Conservation (phyloP, 805 yeast species). For the Metschnikowia kunwiensis region DNA sequence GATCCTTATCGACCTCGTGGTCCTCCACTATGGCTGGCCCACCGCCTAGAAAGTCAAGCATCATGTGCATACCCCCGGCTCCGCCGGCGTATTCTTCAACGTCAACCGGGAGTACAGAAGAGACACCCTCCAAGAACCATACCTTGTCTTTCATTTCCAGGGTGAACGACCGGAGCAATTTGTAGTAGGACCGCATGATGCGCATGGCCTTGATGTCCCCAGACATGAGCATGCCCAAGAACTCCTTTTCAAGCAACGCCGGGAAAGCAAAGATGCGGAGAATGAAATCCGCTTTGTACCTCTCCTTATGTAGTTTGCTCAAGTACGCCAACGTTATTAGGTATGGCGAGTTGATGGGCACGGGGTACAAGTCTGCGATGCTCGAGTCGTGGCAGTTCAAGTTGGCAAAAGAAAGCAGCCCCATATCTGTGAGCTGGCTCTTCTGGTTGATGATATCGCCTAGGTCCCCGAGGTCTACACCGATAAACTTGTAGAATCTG, state of each 20-base stretch:
- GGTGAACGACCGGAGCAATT: slow-evolving; percentile 74
- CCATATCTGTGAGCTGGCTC: slow-evolving; percentile 22
- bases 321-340: slow-evolving; percentile 81
- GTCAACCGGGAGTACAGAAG: slow-evolving; percentile 84
- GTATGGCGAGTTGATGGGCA: slow-evolving; percentile 78
- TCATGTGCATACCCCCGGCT: slow-evolving; percentile 86
- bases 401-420: slow-evolving; percentile 45
- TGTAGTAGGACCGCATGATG: slow-evolving; percentile 85
- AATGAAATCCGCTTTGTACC: slow-evolving; percentile 81
- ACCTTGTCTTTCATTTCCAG: slow-evolving; percentile 84
- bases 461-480: slow-evolving; percentile 86
- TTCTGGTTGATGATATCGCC: slow-evolving; percentile 62
- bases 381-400: slow-evolving; percentile 82
- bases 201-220: slow-evolving; percentile 89
- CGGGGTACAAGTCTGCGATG: slow-evolving; percentile 82
- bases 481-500: slow-evolving; percentile 50
- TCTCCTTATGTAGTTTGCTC: slow-evolving; percentile 77
- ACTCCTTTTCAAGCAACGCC: slow-evolving; percentile 79
- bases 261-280: slow-evolving; percentile 89
- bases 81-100: slow-evolving; percentile 89
- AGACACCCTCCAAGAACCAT: slow-evolving; percentile 86
- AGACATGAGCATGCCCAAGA: slow-evolving; percentile 71
- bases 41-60: slow-evolving; percentile 83
- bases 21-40: slow-evolving; percentile 41
- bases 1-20: slow-evolving; percentile 39